Evolutionary conservation across 2,329 filamentous ascomycete genomes (phyloP).

Genomic region (Leptographium radiaticola): DNA sequence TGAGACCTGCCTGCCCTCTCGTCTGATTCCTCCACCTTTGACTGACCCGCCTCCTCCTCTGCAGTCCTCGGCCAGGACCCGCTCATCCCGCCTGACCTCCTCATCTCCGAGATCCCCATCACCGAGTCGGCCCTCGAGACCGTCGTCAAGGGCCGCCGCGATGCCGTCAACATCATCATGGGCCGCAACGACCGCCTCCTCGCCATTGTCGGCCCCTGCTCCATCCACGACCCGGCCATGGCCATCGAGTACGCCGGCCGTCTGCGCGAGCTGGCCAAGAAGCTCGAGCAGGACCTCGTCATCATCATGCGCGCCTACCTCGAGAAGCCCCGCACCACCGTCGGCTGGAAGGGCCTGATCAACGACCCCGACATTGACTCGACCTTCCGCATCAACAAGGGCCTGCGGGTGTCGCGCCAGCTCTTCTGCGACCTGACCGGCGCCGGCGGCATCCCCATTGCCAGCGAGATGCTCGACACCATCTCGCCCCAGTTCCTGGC

Average conservation of each 20-base stretch:
- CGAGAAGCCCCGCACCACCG: constrained; percentile 95
- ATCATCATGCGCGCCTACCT: constrained; percentile 98
- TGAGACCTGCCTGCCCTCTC: constrained; percentile 7
- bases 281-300: constrained; percentile 69
- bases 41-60: background rate
- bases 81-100: constrained; percentile 75
- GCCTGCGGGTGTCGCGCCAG: constrained; percentile 79
- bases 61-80: constrained; percentile 88
- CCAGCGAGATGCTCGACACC: constrained; percentile 96
- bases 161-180: constrained; percentile 62
- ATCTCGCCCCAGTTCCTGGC: constrained; percentile 97
- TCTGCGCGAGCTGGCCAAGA: constrained; percentile 64
- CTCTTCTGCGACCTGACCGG: constrained; percentile 84
- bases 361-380: constrained; percentile 98
- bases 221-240: constrained; percentile 82
- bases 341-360: constrained; percentile 98
- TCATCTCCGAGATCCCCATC: constrained; percentile 74
- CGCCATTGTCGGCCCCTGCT: constrained; percentile 91
- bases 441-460: constrained; percentile 86
- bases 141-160: constrained; percentile 56
- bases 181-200: constrained; percentile 75
- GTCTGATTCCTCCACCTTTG: background rate
- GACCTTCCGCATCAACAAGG: constrained; percentile 98
- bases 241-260: constrained; percentile 80
- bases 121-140: constrained; percentile 49